Conservation (phyloP, 495 filamentous ascomycete species). For the Neurospora hispaniola region DNA sequence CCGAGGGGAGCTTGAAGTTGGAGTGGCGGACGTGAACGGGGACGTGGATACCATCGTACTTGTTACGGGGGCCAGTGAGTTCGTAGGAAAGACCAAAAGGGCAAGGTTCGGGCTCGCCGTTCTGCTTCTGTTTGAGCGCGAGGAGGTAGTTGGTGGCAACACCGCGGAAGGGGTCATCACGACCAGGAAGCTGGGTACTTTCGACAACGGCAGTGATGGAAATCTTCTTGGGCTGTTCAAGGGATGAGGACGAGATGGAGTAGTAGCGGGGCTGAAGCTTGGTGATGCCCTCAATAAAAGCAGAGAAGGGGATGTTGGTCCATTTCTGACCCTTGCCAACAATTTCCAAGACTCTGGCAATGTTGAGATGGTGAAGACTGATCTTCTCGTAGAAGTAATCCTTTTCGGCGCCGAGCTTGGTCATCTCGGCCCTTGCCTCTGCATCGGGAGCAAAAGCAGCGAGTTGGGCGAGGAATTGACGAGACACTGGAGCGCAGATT, state of each 20-base stretch:
- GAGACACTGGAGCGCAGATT: constrained; percentile 88
- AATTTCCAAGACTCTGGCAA: constrained; percentile 74
- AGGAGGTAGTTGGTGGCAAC: constrained; percentile 97
- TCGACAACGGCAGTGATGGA: constrained; percentile 95
- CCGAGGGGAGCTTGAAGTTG: constrained; percentile 97
- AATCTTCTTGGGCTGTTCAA: constrained; percentile 87
- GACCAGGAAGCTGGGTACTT: constrained; percentile 63
- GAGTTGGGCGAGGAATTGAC: constrained; percentile 82
- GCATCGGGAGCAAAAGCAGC: constrained; percentile 88
- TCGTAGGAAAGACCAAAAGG: constrained; percentile 83
- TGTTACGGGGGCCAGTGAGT: constrained; percentile 85
- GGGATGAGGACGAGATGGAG: constrained; percentile 94
- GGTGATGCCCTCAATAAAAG: constrained; percentile 85
- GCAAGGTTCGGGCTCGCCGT: constrained; percentile 76
- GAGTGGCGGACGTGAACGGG: constrained; percentile 95
- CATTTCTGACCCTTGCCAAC: constrained; percentile 63
- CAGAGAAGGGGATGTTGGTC: constrained; percentile 80
- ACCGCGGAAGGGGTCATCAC: constrained; percentile 75
- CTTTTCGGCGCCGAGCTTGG: constrained; percentile 82
- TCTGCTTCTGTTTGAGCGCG: constrained; percentile 93
- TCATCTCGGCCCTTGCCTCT: constrained; percentile 70
- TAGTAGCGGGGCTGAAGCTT: constrained; percentile 98
- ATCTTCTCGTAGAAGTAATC: constrained; percentile 92
- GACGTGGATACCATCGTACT: constrained; percentile 92
- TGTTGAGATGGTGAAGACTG: constrained; percentile 72